These are phyloP conservation scores for Glonium stellatum DNA, from an alignment of 495 filamentous ascomycete species.

Conservation along the genomic window DNA sequence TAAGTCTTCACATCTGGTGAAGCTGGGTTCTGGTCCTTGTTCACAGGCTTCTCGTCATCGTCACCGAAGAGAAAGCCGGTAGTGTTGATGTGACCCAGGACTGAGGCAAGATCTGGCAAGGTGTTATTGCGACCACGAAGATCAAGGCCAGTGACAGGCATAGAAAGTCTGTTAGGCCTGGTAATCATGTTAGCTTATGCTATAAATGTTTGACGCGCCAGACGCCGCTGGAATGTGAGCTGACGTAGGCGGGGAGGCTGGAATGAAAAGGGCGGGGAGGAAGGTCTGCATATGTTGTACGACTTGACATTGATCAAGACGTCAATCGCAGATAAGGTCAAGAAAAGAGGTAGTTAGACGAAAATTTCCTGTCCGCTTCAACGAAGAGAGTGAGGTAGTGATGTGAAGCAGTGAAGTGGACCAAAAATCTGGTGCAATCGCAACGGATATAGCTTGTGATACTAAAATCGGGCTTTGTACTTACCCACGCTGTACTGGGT, in stretches of 20 bases:
- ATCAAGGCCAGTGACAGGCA: conserved; percentile 65
- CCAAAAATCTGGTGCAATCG: too few species aligned
- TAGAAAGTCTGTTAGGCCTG: conserved; percentile 79
- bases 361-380: background rate
- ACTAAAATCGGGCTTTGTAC: conserved; percentile 18
- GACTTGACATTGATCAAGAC: background rate
- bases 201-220: conserved; percentile 8
- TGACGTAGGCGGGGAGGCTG: conserved; percentile 2
- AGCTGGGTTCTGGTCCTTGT: conserved; percentile 43
- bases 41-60: conserved; percentile 57
- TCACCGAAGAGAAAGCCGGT: conserved; percentile 77
- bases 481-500: conserved; percentile 57
- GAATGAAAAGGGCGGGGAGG: background rate
- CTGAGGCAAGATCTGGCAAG: conserved; percentile 41
- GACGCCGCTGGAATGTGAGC: conserved; percentile 17
- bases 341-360: background rate
- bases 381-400: too few species aligned
- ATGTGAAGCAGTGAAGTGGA: too few species aligned
- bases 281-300: background rate
- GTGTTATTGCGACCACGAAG: conserved; percentile 51
- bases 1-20: conserved; percentile 61
- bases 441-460: too few species aligned
- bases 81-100: conserved; percentile 67
- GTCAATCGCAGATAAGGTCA: background rate
- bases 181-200: conserved; percentile 7